Conservation (phyloP, 75 land plant genomes). For the Sequoia sempervirens region DNA sequence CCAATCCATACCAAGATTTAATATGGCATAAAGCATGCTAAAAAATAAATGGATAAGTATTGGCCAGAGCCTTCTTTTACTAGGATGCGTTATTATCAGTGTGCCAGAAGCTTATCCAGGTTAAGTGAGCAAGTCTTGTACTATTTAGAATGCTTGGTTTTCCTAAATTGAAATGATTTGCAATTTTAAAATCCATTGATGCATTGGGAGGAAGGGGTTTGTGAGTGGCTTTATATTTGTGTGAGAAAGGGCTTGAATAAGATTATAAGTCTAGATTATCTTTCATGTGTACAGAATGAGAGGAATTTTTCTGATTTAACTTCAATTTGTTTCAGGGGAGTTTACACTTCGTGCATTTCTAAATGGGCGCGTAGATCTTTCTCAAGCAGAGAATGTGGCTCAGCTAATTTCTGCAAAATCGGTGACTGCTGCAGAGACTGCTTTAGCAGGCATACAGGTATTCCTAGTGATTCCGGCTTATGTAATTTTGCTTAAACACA, state of each 20-base stretch:
- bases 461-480: background rate
- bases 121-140: background rate
- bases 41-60: background rate
- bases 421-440: constrained; percentile 78
- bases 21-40: background rate
- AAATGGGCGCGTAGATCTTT: constrained; percentile 95
- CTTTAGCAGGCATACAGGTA: constrained; percentile 92
- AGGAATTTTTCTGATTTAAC: background rate
- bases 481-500: background rate
- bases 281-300: background rate
- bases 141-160: background rate
- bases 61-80: background rate
- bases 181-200: background rate
- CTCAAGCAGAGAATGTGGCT: constrained; percentile 93
- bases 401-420: constrained; percentile 82
- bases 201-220: background rate
- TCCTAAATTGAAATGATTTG: background rate
- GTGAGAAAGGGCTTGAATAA: background rate
- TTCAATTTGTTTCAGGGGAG: constrained; percentile 54
- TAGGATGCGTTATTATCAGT: background rate
- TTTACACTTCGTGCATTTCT: constrained; percentile 94
- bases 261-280: background rate
- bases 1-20: background rate
- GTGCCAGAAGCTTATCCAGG: constrained; percentile 1
- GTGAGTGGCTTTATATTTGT: background rate